A percentile compares a stretch with the other conserved stretches of the same genome.
phyloP scores from a whole-genome alignment of 2,329 filamentous ascomycete genomes.

The Colletotrichum ledebouriae region DNA sequence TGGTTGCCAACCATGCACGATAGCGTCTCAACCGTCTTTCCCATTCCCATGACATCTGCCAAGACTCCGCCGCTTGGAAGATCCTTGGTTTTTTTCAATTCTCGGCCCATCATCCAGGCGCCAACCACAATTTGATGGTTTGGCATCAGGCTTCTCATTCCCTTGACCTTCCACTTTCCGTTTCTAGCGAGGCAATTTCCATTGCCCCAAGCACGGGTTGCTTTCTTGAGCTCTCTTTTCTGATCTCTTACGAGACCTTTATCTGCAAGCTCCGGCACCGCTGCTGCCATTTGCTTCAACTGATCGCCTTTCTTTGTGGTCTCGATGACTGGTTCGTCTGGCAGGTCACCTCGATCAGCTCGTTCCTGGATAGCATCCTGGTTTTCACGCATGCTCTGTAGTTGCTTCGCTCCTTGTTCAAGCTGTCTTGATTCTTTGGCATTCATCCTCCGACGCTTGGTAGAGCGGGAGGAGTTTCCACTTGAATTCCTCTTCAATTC shows the following conservation, averaged over 20 bases:
- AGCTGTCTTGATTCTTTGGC: neutral
- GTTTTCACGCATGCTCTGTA: neutral
- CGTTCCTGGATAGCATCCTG: constrained; percentile 10
- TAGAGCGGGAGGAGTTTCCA: no score
- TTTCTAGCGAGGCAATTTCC: neutral
- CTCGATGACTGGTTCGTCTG: neutral
- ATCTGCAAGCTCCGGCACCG: neutral
- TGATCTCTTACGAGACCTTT: rapidly evolving
- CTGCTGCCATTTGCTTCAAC: constrained; percentile 16
- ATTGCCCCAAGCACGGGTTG: neutral
- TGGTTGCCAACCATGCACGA: constrained; percentile 55
- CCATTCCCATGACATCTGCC: constrained; percentile 74
- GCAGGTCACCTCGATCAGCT: constrained; percentile 6
- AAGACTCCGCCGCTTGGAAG: constrained; percentile 64
- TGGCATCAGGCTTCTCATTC: neutral
- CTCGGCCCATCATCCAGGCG: constrained; percentile 67
- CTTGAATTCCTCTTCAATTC: no score
- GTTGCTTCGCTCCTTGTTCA: neutral
- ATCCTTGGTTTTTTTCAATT: constrained; percentile 50
- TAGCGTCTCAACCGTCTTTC: constrained; percentile 70
- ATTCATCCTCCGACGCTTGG: no score
- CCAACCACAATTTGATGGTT: constrained; percentile 65
- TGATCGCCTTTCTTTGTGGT: constrained; percentile 8
- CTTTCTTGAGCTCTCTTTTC: neutral
- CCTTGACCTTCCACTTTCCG: constrained; percentile 17